Conservation (phyloP, 2,329 filamentous ascomycete genomes). For the Thielaviopsis punctulata region DNA sequence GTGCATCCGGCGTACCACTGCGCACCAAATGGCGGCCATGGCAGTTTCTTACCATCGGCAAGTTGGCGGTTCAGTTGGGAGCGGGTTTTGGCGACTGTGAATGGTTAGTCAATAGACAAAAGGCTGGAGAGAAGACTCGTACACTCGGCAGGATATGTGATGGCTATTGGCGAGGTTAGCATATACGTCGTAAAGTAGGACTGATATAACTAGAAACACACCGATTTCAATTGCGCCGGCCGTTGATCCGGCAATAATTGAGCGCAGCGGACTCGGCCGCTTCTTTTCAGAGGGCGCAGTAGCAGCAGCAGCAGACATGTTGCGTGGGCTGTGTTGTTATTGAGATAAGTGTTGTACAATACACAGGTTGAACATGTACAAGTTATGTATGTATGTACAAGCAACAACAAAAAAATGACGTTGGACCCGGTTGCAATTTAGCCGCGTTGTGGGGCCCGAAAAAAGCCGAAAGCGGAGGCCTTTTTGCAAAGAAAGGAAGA, state of each 20-base stretch:
- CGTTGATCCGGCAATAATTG: slow-evolving; percentile 80
- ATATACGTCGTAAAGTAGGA: not conserved
- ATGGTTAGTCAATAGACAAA: slow-evolving; percentile 11
- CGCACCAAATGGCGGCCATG: slow-evolving; percentile 81
- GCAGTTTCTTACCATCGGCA: slow-evolving; percentile 67
- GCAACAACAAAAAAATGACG: not conserved
- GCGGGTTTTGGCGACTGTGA: slow-evolving; percentile 74
- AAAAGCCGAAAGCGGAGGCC: slow-evolving; percentile 5
- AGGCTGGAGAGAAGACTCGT: slow-evolving; percentile 18
- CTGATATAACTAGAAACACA: slow-evolving; percentile 18
- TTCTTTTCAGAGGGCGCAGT: slow-evolving; percentile 17
- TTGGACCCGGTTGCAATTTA: not conserved
- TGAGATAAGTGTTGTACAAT: not conserved
- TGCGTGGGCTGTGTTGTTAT: not conserved
- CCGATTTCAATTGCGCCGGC: slow-evolving; percentile 90
- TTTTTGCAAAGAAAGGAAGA: too few species aligned
- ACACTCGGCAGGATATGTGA: slow-evolving; percentile 92
- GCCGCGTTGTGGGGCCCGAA: not conserved
- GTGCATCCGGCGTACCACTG: slow-evolving; percentile 99
- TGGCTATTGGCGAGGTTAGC: slow-evolving; percentile 29
- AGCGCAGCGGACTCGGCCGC: slow-evolving; percentile 64
- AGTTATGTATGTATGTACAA: too few species aligned
- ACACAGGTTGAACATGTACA: too few species aligned
- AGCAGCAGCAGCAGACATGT: not conserved
- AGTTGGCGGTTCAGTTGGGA: slow-evolving; percentile 81